Conservation (phyloP, 495 filamentous ascomycete genomes). For the Talaromyces stipitatus region DNA sequence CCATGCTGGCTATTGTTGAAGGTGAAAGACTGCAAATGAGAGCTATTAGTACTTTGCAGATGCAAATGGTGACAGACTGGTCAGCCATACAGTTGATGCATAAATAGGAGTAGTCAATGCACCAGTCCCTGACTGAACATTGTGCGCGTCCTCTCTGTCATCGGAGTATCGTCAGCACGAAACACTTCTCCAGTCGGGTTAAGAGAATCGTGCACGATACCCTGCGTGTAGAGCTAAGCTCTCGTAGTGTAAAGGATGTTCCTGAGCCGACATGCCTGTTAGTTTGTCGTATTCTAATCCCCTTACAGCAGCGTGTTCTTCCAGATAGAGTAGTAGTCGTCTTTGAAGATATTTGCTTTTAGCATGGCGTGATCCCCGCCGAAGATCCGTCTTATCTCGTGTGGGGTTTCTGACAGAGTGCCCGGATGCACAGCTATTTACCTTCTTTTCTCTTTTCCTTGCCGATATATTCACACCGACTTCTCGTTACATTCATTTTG, state of each 20-base stretch:
- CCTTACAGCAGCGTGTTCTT: background rate
- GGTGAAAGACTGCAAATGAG: conserved; percentile 57
- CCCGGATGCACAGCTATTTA: no score
- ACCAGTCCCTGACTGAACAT: conserved; percentile 71
- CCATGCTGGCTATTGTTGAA: conserved; percentile 98
- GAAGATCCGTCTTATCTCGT: background rate
- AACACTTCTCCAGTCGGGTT: background rate
- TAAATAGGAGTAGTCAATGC: conserved; percentile 94
- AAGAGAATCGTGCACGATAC: conserved; percentile 34
- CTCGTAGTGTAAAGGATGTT: conserved; percentile 48
- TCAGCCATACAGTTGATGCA: conserved; percentile 65
- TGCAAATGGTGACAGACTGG: background rate
- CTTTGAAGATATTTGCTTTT: background rate
- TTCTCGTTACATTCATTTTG: no score
- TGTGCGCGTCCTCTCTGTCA: conserved; percentile 42
- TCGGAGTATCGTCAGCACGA: background rate
- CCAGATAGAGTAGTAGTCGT: background rate
- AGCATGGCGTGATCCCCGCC: background rate
- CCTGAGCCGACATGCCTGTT: background rate
- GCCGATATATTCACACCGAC: no score
- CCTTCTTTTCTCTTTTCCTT: no score
- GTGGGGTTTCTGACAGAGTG: background rate
- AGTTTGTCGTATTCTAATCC: no score
- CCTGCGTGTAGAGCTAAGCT: conserved; percentile 82
- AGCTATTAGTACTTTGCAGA: background rate